These are phyloP conservation scores for Sporothrix curviconia DNA, from an alignment of 2,329 filamentous ascomycete genomes.

Conservation along the genomic window DNA sequence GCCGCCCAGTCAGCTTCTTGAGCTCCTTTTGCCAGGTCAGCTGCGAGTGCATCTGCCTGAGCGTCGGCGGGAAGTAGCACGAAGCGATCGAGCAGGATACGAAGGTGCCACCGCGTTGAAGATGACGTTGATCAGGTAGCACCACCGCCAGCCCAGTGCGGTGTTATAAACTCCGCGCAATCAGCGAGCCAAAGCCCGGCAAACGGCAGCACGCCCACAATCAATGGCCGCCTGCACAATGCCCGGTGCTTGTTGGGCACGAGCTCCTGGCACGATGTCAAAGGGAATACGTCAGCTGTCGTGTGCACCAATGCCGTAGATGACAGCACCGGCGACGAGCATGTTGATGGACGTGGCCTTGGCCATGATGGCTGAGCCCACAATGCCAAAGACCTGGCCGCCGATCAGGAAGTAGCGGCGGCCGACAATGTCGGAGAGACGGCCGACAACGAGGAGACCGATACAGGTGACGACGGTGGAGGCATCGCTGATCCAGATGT, in stretches of 20 bases:
- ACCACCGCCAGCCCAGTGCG: constrained; percentile 33
- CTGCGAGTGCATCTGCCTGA: constrained; percentile 30
- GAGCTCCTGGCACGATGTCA: constrained; percentile 34
- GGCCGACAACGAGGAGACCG: constrained; percentile 29
- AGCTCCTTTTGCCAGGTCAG: constrained; percentile 30
- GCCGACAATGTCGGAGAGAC: constrained; percentile 34
- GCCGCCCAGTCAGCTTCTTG: constrained; percentile 33
- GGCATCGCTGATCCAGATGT: constrained; percentile 17
- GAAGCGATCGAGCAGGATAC: constrained; percentile 27
- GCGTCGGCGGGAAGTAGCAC: constrained; percentile 37
- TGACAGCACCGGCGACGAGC: constrained; percentile 29
- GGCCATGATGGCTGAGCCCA: constrained; percentile 31
- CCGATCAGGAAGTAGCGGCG: constrained; percentile 35
- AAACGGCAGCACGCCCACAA: constrained; percentile 25
- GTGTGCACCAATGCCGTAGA: constrained; percentile 33
- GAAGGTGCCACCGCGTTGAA: constrained; percentile 28
- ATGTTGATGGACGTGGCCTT: constrained; percentile 29
- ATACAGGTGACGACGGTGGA: constrained; percentile 4
- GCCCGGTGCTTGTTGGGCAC: constrained; percentile 37
- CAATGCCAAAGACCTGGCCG: constrained; percentile 30
- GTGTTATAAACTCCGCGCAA: constrained; percentile 27
- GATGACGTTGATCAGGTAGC: constrained; percentile 36
- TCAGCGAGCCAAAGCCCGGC: constrained; percentile 27
- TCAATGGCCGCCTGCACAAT: constrained; percentile 27
- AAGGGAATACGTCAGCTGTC: constrained; percentile 33